Evolutionary conservation across 148 eudicot species (phyloP).

Genomic region (Rhododendron griersonianum): DNA sequence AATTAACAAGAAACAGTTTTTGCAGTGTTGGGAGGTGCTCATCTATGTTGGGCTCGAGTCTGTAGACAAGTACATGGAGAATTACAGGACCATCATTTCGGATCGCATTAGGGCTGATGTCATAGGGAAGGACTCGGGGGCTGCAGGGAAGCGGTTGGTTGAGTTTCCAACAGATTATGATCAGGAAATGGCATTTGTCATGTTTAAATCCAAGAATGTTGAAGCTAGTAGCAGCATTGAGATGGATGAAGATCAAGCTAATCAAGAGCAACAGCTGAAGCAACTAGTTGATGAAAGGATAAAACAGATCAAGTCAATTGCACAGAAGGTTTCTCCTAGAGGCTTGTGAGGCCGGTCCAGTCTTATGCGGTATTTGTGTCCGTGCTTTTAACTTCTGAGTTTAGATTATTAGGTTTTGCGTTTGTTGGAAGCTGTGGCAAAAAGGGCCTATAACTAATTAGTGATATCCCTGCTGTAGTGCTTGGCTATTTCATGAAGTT

Average conservation of each 20-base stretch:
- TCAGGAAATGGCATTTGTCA: constrained; percentile 63
- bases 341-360: background rate
- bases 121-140: constrained; percentile 65
- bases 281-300: constrained; percentile 69
- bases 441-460: background rate
- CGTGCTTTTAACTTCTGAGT: background rate
- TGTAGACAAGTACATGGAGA: constrained; percentile 63
- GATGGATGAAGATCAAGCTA: constrained; percentile 47
- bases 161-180: constrained; percentile 62
- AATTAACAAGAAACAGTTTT: constrained; percentile 81
- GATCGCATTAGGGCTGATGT: constrained; percentile 59
- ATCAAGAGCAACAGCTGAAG: constrained; percentile 59
- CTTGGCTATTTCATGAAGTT: background rate
- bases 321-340: constrained; percentile 49
- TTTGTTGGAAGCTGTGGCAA: background rate
- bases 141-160: constrained; percentile 53
- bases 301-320: constrained; percentile 44
- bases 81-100: constrained; percentile 48
- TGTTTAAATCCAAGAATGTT: constrained; percentile 55
- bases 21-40: constrained; percentile 92
- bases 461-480: background rate
- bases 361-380: background rate
- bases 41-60: constrained; percentile 68
- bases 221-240: constrained; percentile 33
- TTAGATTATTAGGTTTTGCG: background rate